phyloP scores from a whole-genome alignment of 1,284 basidiomycete genomes.

The Ustilago crameri region DNA sequence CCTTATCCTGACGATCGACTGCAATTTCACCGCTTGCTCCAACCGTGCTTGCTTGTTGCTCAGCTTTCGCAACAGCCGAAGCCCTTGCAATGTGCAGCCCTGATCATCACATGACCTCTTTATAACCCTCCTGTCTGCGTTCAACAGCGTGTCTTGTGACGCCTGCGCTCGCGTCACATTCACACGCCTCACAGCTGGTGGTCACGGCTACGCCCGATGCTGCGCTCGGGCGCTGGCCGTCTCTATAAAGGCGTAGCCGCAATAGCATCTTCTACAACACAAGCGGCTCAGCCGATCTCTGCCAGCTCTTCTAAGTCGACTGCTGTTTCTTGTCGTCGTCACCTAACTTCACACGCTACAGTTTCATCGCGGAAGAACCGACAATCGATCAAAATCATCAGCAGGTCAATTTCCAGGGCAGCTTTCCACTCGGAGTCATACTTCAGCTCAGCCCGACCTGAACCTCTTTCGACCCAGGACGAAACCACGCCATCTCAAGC shows the following conservation, averaged over 20 bases:
- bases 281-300: not conserved
- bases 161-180: conserved; percentile 13
- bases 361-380: not conserved
- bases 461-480: not conserved
- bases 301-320: not conserved
- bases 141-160: conserved; percentile 7
- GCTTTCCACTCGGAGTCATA: conserved; percentile 22
- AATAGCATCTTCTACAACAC: conserved; percentile 1
- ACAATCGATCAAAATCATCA: not conserved
- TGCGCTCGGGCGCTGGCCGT: conserved; percentile 30
- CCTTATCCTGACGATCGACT: too few species aligned
- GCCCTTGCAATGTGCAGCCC: conserved; percentile 12
- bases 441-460: conserved; percentile 28
- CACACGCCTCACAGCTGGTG: conserved; percentile 12
- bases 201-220: conserved; percentile 25
- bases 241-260: conserved; percentile 30
- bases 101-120: not conserved
- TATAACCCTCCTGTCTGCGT: not conserved
- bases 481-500: not conserved
- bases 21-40: not conserved
- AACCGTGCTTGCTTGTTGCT: conserved; percentile 1
- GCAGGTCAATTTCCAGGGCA: not conserved
- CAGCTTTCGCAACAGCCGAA: conserved; percentile 13
- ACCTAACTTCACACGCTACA: not conserved
- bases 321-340: not conserved